Base-by-base conservation (phyloP, 768 basidiomycete species). In the Boletus bicolor region DNA sequence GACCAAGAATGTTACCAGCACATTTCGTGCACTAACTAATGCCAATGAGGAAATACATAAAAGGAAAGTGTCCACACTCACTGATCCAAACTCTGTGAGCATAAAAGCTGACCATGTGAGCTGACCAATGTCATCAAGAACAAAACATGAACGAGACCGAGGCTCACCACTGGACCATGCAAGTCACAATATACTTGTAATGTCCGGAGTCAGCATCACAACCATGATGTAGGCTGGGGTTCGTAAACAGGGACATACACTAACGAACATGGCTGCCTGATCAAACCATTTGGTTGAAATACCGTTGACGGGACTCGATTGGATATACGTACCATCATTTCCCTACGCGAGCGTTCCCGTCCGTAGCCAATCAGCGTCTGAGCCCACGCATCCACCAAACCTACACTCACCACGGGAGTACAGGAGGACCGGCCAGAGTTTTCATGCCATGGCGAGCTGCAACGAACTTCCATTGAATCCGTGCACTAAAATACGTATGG, bases 51-150 rank as follows among this genome's bases (percentile, higher is more conserved):
- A n/a, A 19, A 35, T 2, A 12, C 5, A 9, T 1, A 1, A n/a
- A n/a, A 38, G 15, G 7, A 36, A n/a, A 9, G 10, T 8, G 1
- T 15, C 8, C 2, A 7, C 11, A 37, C 51, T 38, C 38, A 60
- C 59, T 60, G 52, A 60, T 60, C 57, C 57, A 60, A 9, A 60
- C 26, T 34, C 59, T 42, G 12, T 60, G 59, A 10, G 53, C 52
- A n/a, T 51, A 60, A 28, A 60, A 60, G 5, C 57, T 60, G 2
- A 19, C 14, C 10, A 26, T 14, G 19, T 44, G 9, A 51, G 21
- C 0, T 26, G 17, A 2, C 2, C 4, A n/a, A 24, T 24, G 21
- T 24, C 45, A 6, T 57, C 34, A 24, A 32, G 32, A 38, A 45
- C 14, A 14, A 2, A 0, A 12, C 0, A 3, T 10, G 7, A 14